These are phyloP conservation scores for Pseudoperonospora humuli DNA, from an alignment of 352 stramenopile species.

Conservation along the genomic window DNA sequence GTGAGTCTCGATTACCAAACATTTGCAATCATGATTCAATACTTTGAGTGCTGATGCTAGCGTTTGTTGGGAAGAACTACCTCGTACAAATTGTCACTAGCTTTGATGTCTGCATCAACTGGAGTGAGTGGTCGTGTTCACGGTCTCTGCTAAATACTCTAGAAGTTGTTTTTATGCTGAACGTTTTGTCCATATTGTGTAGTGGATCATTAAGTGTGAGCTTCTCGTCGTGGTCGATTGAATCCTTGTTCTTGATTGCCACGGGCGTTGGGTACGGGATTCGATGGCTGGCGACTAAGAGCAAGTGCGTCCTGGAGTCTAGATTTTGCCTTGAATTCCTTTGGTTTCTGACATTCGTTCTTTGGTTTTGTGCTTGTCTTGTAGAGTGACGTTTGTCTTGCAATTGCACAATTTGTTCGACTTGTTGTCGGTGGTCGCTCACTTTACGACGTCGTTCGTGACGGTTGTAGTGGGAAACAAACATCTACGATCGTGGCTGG, in stretches of 20 bases:
- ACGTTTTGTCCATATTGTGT: no score
- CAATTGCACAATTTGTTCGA: conserved; percentile 73
- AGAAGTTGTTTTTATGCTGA: no score
- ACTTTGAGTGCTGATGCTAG: no score
- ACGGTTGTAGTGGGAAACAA: conserved; percentile 48
- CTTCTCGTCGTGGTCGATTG: conserved; percentile 77
- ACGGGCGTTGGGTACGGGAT: conserved; percentile 62
- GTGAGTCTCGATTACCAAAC: conserved; percentile 20
- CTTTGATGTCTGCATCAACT: conserved; percentile 74
- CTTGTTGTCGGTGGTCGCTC: conserved; percentile 71
- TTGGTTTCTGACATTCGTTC: no score
- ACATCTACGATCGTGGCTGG: conserved; percentile 67
- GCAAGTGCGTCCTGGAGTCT: conserved; percentile 53
- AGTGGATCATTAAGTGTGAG: conserved; percentile 56
- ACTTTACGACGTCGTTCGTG: conserved; percentile 73
- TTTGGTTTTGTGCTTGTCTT: not conserved
- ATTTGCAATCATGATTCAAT: not conserved
- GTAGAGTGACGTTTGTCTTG: conserved; percentile 51
- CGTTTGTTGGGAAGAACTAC: conserved; percentile 49
- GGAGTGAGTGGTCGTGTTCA: conserved; percentile 46
- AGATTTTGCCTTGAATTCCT: not conserved
- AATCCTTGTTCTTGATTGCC: conserved; percentile 66
- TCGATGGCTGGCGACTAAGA: conserved; percentile 71
- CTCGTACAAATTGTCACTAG: conserved; percentile 72
- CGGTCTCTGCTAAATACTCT: conserved; percentile 5